phyloP scores from a whole-genome alignment of 305 asterid species.

The Stenogyne calaminthoides region DNA sequence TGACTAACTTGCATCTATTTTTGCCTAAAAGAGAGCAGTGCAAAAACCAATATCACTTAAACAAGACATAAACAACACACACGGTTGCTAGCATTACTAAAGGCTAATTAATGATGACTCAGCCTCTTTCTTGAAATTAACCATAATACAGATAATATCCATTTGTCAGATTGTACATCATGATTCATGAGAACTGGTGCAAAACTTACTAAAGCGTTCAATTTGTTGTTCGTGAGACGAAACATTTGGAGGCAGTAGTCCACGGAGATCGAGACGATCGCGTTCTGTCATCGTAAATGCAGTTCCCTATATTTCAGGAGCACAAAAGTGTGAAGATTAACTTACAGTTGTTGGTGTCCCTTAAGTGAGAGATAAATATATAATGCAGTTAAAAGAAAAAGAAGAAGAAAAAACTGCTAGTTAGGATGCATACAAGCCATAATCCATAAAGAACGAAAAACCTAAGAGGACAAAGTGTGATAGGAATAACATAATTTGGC shows the following conservation, averaged over 20 bases:
- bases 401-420: neutral
- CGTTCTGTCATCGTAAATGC: constrained; percentile 96
- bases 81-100: neutral
- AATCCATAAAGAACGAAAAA: neutral
- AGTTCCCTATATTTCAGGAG: constrained; percentile 67
- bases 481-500: constrained; percentile 18
- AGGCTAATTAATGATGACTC: neutral
- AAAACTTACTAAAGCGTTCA: constrained; percentile 85
- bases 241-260: constrained; percentile 91
- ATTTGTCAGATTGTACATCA: constrained; percentile 20
- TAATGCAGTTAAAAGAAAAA: neutral
- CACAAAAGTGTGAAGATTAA: constrained; percentile 26
- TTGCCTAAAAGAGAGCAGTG: constrained; percentile 5
- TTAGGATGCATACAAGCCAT: constrained; percentile 8
- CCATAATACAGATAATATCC: neutral
- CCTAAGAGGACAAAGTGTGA: constrained; percentile 2
- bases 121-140: constrained; percentile 5
- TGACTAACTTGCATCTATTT: neutral
- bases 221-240: constrained; percentile 86
- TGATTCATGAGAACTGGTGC: constrained; percentile 18
- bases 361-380: neutral
- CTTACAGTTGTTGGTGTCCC: constrained; percentile 1
- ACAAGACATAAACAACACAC: constrained; percentile 14
- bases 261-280: constrained; percentile 94
- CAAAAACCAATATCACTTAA: constrained; percentile 19